Evolutionary conservation across 768 basidiomycete species (phyloP), one percentile per base, ranked within the genome.

Genomic region (Termitomyces sp.): DNA sequence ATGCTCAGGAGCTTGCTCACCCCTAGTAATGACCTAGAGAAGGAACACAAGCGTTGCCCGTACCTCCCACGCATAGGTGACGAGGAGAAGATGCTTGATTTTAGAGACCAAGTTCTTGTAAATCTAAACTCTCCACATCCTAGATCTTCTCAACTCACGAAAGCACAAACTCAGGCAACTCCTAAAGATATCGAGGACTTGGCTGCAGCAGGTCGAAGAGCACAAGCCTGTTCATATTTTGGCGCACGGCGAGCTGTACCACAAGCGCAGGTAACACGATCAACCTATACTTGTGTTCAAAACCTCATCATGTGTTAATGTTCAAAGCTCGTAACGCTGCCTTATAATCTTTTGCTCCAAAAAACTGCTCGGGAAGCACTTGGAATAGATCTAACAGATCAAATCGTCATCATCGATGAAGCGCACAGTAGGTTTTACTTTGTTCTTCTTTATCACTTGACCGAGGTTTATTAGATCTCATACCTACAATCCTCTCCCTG

Each of bases 141-240:
- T 26, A 1, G 34, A 45, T 45, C 29, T 56, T 24, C 36, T 46
- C 39, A 22, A 31, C 56, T 29, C 50, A 46, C 54, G 13, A 16
- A 6, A 26, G 51, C 51, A 52, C 12, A 52, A 39, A 39, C 15
- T 20, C 56, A 95, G 94, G 91, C 94, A 0, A 79, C 81, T 2
- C 91, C 94, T 0, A 92, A 92, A 68, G 96, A 97, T 62, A 97
- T 99, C 5, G 96, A 98, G 69, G 95, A 98, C 62, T 81, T 98
- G 16, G 90, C 91, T 7, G 70, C 69, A 8, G 73, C 85, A 1
- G 97, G 97, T 2, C 80, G 82, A 52, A 75, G 83, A 50, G 72
- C 81, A 1, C 76, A 85, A 47, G 86, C 83, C 9, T 99, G 96
- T 68, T 92, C 96, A 0, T 99, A 98, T 72, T 99, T 98, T 69